Evolutionary conservation across 495 filamentous ascomycete species (phyloP), one percentile per base, ranked within the genome.

Genomic region (Platismatia glauca): DNA sequence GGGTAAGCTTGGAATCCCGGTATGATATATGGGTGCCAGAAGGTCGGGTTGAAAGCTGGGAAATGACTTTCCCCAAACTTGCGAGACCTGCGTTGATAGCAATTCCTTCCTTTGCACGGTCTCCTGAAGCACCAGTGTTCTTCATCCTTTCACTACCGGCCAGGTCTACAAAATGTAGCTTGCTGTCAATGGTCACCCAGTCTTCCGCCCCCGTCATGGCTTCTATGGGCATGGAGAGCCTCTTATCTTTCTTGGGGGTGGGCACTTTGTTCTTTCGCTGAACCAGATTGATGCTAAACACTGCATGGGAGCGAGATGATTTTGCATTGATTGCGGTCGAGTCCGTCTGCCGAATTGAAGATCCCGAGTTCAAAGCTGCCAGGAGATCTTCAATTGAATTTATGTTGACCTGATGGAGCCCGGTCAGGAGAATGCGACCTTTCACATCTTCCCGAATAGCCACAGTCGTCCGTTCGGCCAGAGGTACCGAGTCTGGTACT

Each of bases 241-340:
- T 86, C 79, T 95, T 97, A 67, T 97, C 91, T 55, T 79, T 78
- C 11, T 78, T 75, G 11, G 84, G 73, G 4, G 77, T 74, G 38
- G 82, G 79, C 6, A 78, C 70, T 48, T 85, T 81, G 48, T 77
- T 82, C 72, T 90, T 95, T 62, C 89, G 87, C 74, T 96, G 95
- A 20, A 97, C 80, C 18, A 99, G 79, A 67, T 97, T 97, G 66
- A 99, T 75, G 73, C 89, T 97, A 74, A 99, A 97, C 8, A 99
- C 93, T 24, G 94, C 94, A 71, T 99, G 94, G 20, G 94, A 99
- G 63, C 94, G 90, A n/a, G 94, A 99, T 3, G 95, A 97, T 68
- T 95, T 91, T 44, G 93, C 94, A 74, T 99, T 99, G 67, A 99
- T 93, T 1, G 95, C 94, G 15, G 94, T 99, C n/a, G 94, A 90